Base-by-base conservation (phyloP, 352 stramenopile species). In the Phytophthora europaea region DNA sequence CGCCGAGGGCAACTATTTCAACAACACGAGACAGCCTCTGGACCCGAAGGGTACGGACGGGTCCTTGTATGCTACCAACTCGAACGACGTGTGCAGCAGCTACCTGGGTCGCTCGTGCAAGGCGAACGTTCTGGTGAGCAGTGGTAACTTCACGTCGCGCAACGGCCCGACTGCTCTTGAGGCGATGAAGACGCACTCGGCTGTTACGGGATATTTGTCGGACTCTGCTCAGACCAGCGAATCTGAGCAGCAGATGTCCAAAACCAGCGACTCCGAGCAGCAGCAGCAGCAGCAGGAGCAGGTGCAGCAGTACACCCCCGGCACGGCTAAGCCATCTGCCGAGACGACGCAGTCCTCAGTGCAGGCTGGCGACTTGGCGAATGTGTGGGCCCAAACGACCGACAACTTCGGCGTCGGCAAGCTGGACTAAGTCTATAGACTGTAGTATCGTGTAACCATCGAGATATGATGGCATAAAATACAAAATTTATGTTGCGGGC, bases 1-100 rank as follows among this genome's bases (percentile, higher is more conserved):
- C 2, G 57, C 67, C 3, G 80, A 87, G 26, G 80, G 75, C 16
- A 89, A 87, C 72, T 77, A 78, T 76, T 81, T 84, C 55, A 71
- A 75, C 45, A 78, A 68, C 45, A 64, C 65, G 15, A 67, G 70
- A 26, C 67, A 78, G 23, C 67, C 61, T n/a, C 45, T 72, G 22
- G 43, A 76, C 56, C 38, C 38, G 13, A 64, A 67, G 43, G 57
- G 50, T 10, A 36, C 4, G 20, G 43, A 61, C 4, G 66, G 71
- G 5, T 59, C 43, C 13, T 10, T 78, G 31, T 78, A 71, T 26
- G 40, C 22, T 23, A 40, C 63, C 26, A 51, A 47, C 47, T 26
- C 9, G 20, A 47, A 28, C 18, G 64, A 71, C 28, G 20, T 31
- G 31, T 81, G 76, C 60, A 58, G 45, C 40, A 54, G 36, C 1